Evolutionary conservation across 805 yeast species (phyloP).

Genomic region (Wickerhamiella allomyrinae): DNA sequence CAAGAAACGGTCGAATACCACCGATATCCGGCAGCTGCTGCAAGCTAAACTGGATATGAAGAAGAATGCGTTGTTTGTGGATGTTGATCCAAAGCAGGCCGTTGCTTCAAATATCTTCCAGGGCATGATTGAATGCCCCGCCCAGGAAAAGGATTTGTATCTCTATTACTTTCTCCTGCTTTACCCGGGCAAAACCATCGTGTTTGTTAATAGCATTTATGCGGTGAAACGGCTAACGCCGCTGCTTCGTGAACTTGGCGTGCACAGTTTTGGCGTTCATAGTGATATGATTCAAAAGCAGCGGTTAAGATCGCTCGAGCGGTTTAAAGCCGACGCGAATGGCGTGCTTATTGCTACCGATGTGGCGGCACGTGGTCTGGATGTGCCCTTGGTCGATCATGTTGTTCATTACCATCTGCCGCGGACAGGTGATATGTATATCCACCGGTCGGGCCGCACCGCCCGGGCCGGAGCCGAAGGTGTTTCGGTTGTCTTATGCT

Average conservation of each 20-base stretch:
- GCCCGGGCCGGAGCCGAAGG: constrained; percentile 91
- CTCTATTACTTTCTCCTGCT: constrained; percentile 72
- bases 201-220: constrained; percentile 91
- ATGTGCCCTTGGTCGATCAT: constrained; percentile 79
- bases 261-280: constrained; percentile 63
- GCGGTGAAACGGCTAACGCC: constrained; percentile 79
- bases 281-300: constrained; percentile 93
- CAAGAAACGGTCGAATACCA: constrained; percentile 23
- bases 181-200: constrained; percentile 81
- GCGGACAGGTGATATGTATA: constrained; percentile 82
- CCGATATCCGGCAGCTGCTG: constrained; percentile 52
- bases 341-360: constrained; percentile 78
- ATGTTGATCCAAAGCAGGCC: constrained; percentile 72
- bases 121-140: constrained; percentile 81
- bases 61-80: constrained; percentile 54
- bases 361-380: constrained; percentile 96
- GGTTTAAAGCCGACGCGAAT: constrained; percentile 38
- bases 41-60: constrained; percentile 59
- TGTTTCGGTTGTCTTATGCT: constrained; percentile 84
- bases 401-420: constrained; percentile 95
- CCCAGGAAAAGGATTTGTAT: constrained; percentile 78
- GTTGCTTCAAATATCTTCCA: constrained; percentile 67
- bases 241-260: constrained; percentile 49
- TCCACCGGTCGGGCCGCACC: constrained; percentile 97
- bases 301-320: constrained; percentile 71